Evolutionary conservation across 23 red algal genomes (phyloP).

Genomic region (Gracilaria caudata): DNA sequence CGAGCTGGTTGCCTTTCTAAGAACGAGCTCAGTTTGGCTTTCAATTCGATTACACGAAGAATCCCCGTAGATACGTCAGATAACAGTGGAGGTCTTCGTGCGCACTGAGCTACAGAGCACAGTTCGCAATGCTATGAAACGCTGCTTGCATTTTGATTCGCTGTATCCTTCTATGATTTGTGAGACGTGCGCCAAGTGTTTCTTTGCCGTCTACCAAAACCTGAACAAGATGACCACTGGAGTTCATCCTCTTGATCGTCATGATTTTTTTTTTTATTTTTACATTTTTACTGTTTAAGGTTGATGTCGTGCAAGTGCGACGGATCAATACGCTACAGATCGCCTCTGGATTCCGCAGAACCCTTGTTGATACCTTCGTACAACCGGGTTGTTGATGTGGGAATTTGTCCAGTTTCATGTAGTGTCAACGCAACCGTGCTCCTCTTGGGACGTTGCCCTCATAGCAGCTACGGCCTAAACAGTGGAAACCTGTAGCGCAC

Average conservation of each 20-base stretch:
- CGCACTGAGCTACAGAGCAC: background rate
- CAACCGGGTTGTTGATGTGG: too few relatives aligned
- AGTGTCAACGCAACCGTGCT: too few relatives aligned
- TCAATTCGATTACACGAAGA: background rate
- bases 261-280: background rate
- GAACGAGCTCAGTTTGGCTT: background rate
- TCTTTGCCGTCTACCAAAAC: background rate
- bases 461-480: too few relatives aligned
- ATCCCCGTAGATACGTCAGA: too few relatives aligned
- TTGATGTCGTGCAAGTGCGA: background rate
- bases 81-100: background rate
- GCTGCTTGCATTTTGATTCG: background rate
- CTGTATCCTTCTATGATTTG: background rate
- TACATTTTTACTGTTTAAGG: background rate
- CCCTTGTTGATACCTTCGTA: too few relatives aligned
- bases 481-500: too few relatives aligned
- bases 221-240: background rate
- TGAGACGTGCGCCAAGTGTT: background rate
- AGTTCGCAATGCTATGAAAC: background rate
- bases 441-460: too few relatives aligned
- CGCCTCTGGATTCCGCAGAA: too few relatives aligned
- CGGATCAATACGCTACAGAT: too few relatives aligned
- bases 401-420: too few relatives aligned
- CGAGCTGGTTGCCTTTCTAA: background rate
- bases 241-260: background rate